Percentiles rank a stretch among this genome's conserved stretches.
phyloP scores from a whole-genome alignment of 1,139 yeast species.

The Protomyces lactucae-debilis region DNA sequence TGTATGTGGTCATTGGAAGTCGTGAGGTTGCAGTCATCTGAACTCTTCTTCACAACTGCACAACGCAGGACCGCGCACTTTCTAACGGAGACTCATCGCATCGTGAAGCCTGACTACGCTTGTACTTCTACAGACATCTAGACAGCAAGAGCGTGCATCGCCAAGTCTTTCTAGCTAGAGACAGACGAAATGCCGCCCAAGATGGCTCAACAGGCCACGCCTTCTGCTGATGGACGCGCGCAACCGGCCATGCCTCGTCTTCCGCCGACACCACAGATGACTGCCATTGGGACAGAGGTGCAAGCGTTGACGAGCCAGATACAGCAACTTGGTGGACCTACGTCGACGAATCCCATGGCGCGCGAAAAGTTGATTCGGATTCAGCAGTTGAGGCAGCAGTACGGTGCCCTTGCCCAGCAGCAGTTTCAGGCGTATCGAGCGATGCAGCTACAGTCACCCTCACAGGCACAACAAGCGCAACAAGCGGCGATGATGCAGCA shows the following conservation, averaged over 20 bases:
- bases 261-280: not conserved
- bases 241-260: slow-evolving; percentile 20
- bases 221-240: not conserved
- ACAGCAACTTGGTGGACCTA: slow-evolving; percentile 9
- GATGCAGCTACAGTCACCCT: slow-evolving; percentile 19
- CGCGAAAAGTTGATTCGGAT: slow-evolving; percentile 6
- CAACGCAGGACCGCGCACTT: no score
- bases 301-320: slow-evolving; percentile 16
- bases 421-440: slow-evolving; percentile 18
- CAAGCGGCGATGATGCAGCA: not conserved
- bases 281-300: slow-evolving; percentile 6
- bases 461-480: not conserved
- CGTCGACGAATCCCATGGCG: slow-evolving; percentile 4
- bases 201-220: slow-evolving; percentile 2
- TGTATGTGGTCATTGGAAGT: no score
- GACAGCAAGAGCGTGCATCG: no score
- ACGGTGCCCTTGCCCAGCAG: slow-evolving; percentile 10
- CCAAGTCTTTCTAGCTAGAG: not conserved
- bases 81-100: no score
- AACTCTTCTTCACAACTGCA: no score
- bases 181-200: not conserved
- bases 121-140: no score
- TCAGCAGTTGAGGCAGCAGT: slow-evolving; percentile 19
- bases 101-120: no score
- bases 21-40: no score